Evolutionary conservation across 2,329 filamentous ascomycete species (phyloP).

Genomic region (Colletotrichum orchidophilum): DNA sequence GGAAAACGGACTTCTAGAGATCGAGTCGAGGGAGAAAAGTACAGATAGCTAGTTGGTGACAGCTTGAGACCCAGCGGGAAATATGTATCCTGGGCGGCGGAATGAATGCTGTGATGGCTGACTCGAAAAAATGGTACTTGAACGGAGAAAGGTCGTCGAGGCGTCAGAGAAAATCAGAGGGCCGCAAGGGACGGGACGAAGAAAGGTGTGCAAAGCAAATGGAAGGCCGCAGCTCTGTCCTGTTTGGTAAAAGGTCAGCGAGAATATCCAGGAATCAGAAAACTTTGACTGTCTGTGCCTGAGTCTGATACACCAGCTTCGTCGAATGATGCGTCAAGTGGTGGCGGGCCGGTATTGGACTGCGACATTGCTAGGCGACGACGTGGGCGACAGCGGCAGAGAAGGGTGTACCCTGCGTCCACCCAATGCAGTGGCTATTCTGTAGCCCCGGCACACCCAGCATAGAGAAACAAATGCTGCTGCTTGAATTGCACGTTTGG

Average conservation of each 20-base stretch:
- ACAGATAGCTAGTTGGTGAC: neutral
- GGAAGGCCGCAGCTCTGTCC: slow-evolving; percentile 17
- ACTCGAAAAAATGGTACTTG: slow-evolving; percentile 19
- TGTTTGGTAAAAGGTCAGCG: slow-evolving; percentile 13
- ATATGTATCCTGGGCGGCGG: neutral
- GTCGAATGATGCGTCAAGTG: slow-evolving; percentile 32
- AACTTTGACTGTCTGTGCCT: slow-evolving; percentile 34
- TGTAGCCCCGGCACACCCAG: neutral
- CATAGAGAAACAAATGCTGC: neutral
- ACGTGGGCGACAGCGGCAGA: neutral
- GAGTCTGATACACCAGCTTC: slow-evolving; percentile 33
- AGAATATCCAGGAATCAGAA: slow-evolving; percentile 7
- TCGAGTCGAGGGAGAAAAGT: neutral
- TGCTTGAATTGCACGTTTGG: neutral
- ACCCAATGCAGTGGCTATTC: slow-evolving; percentile 14
- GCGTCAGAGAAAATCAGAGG: slow-evolving; percentile 5
- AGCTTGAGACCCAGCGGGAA: neutral
- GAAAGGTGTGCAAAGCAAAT: slow-evolving; percentile 15
- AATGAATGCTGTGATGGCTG: slow-evolving; percentile 7
- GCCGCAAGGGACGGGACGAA: slow-evolving; percentile 27
- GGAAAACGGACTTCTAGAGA: neutral
- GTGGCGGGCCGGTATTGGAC: slow-evolving; percentile 22
- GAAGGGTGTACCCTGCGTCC: slow-evolving; percentile 16
- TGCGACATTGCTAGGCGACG: neutral
- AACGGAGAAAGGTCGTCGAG: slow-evolving; percentile 5